These are phyloP conservation scores for Microbotryum silenes-acaulis DNA, from an alignment of 1,284 basidiomycete genomes.

Conservation along the genomic window DNA sequence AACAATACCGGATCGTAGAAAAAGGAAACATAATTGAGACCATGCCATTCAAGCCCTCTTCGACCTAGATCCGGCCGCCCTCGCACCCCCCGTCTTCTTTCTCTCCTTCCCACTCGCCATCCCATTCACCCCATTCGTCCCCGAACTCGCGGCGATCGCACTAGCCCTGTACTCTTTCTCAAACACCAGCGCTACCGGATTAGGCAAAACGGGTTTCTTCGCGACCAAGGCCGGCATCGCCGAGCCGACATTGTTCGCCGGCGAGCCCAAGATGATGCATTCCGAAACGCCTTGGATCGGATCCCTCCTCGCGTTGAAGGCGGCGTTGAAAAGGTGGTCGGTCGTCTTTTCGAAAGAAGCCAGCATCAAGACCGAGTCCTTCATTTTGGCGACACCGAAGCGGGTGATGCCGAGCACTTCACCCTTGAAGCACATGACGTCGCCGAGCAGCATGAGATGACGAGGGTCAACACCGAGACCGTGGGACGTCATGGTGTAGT, in stretches of 20 bases:
- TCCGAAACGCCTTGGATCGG: slow-evolving; percentile 93
- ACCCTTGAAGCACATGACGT: slow-evolving; percentile 99
- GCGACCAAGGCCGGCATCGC: slow-evolving; percentile 34
- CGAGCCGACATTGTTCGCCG: slow-evolving; percentile 31
- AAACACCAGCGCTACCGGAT: slow-evolving; percentile 30
- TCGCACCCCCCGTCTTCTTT: too few species aligned
- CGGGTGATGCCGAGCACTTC: slow-evolving; percentile 98
- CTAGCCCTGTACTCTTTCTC: slow-evolving; percentile 17
- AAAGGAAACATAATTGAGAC: too few species aligned
- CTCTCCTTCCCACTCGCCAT: too few species aligned
- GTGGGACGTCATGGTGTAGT: slow-evolving; percentile 94
- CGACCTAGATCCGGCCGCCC: too few species aligned
- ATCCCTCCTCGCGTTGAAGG: slow-evolving; percentile 92
- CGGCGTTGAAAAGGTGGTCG: slow-evolving; percentile 96
- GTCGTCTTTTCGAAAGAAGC: slow-evolving; percentile 99
- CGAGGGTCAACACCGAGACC: slow-evolving; percentile 98
- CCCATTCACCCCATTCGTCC: too few species aligned
- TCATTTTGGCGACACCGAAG: slow-evolving; percentile 99
- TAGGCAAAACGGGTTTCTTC: slow-evolving; percentile 30
- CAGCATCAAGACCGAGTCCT: slow-evolving; percentile 98
- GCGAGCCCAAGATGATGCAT: slow-evolving; percentile 80
- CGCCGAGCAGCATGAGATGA: slow-evolving; percentile 96
- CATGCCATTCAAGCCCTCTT: too few species aligned
- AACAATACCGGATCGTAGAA: too few species aligned
- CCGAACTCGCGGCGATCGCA: too few species aligned